Conservation (phyloP, 2,329 filamentous ascomycete genomes). For the Cyclaneusma minus region DNA sequence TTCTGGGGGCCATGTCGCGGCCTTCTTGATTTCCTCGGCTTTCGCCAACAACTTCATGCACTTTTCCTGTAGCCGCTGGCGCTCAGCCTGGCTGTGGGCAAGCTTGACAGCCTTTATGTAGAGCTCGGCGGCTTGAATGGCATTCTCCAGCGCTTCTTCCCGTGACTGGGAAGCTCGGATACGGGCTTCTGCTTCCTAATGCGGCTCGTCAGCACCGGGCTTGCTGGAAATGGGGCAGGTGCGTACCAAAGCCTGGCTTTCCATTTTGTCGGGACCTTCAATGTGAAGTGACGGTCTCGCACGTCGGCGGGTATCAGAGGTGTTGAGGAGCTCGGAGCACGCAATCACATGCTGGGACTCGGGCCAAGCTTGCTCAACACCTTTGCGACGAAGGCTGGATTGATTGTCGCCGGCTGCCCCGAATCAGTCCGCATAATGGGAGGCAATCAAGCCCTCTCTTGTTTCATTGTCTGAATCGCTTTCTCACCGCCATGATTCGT, state of each 20-base stretch:
- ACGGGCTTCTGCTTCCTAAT: conserved; percentile 35
- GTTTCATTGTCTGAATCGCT: too few relatives aligned
- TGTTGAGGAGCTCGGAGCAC: too few relatives aligned
- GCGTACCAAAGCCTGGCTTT: conserved; percentile 29
- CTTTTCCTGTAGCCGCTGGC: conserved; percentile 47
- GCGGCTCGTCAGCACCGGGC: conserved; percentile 7
- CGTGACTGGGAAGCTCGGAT: conserved; percentile 34
- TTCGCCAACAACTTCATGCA: conserved; percentile 53
- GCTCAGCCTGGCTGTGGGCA: conserved; percentile 45
- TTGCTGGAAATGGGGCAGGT: conserved; percentile 1
- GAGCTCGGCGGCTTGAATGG: conserved; percentile 63
- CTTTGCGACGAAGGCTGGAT: too few relatives aligned
- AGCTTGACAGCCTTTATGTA: conserved; percentile 64
- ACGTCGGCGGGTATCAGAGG: too few relatives aligned
- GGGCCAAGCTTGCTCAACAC: too few relatives aligned
- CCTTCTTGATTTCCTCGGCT: conserved; percentile 61
- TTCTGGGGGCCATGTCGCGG: conserved; percentile 10
- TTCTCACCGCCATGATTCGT: too few relatives aligned
- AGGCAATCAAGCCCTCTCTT: too few relatives aligned
- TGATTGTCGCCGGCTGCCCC: too few relatives aligned
- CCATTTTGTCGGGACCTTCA: conserved; percentile 19
- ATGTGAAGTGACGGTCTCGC: too few relatives aligned
- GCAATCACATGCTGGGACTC: too few relatives aligned
- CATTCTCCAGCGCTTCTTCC: conserved; percentile 54
- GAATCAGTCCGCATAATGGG: too few relatives aligned